Evolutionary conservation across 805 yeast species (phyloP).

Genomic region (Suhomyces tanzawaensis): DNA sequence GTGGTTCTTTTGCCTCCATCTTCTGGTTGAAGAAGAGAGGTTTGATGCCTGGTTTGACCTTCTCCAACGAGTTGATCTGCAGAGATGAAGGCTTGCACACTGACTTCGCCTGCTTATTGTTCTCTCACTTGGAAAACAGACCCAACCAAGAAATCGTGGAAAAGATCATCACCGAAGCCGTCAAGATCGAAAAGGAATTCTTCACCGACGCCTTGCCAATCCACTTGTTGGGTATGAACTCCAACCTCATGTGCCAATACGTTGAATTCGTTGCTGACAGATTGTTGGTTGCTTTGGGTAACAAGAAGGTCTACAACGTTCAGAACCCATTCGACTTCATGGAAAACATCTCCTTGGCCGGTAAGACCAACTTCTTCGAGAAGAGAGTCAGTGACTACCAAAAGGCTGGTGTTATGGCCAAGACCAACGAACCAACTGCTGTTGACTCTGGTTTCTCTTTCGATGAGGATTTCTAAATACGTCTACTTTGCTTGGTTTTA

Average conservation of each 20-base stretch:
- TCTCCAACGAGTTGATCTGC: constrained; percentile 95
- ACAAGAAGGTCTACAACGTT: constrained; percentile 81
- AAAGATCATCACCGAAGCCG: constrained; percentile 92
- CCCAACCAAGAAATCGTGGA: constrained; percentile 78
- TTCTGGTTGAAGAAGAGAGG: constrained; percentile 99
- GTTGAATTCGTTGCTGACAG: constrained; percentile 98
- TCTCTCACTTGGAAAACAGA: constrained; percentile 87
- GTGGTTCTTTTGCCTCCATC: constrained; percentile 97
- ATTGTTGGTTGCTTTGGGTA: constrained; percentile 85
- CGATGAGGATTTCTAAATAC: constrained; percentile 85
- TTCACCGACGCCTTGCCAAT: constrained; percentile 95
- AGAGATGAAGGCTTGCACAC: constrained; percentile 99
- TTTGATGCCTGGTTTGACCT: constrained; percentile 97
- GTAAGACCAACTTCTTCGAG: constrained; percentile 98
- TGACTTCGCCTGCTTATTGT: constrained; percentile 94
- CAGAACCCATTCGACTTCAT: constrained; percentile 96
- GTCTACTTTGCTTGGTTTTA: background rate
- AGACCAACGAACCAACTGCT: constrained; percentile 48
- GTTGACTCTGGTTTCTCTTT: constrained; percentile 65
- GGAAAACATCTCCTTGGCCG: constrained; percentile 98
- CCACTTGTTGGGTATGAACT: constrained; percentile 91
- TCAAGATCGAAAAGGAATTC: constrained; percentile 88
- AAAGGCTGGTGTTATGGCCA: constrained; percentile 98
- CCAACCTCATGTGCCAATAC: constrained; percentile 92
- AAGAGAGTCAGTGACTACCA: constrained; percentile 98